Evolutionary conservation across 202 grass and related monocot species (phyloP).

Genomic region (Saccharum hybrid): DNA sequence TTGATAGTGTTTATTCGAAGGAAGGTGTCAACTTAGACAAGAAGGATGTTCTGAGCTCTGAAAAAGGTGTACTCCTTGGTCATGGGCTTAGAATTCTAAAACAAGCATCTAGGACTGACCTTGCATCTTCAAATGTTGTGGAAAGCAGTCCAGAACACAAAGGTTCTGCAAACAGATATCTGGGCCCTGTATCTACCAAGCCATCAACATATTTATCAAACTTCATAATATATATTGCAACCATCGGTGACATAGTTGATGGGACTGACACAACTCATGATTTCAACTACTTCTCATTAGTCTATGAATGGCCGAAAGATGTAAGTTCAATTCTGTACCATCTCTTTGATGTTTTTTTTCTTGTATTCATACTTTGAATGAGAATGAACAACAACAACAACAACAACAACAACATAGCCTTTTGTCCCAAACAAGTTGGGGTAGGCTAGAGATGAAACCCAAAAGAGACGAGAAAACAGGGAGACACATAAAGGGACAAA

Average conservation of each 20-base stretch:
- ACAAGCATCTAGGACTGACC: slow-evolving; percentile 61
- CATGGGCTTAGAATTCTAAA: slow-evolving; percentile 80
- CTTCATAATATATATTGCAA: slow-evolving; percentile 96
- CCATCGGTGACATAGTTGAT: slow-evolving; percentile 97
- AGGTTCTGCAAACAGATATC: slow-evolving; percentile 73
- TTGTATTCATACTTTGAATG: slow-evolving; percentile 22
- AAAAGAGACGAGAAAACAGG: no score
- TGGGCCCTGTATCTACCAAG: slow-evolving; percentile 74
- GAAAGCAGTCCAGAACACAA: slow-evolving; percentile 70
- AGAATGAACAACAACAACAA: no score
- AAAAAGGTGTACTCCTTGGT: slow-evolving; percentile 77
- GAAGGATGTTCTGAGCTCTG: slow-evolving; percentile 61
- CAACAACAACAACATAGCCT: no score
- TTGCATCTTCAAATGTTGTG: slow-evolving; percentile 48
- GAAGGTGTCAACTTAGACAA: slow-evolving; percentile 62
- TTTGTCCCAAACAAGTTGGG: no score
- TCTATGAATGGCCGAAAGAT: slow-evolving; percentile 95
- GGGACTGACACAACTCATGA: slow-evolving; percentile 97
- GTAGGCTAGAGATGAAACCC: no score
- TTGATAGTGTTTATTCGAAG: slow-evolving; percentile 62
- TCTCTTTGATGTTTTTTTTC: slow-evolving; percentile 8
- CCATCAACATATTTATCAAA: slow-evolving; percentile 89
- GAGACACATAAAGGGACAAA: no score
- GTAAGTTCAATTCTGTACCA: slow-evolving; percentile 56
- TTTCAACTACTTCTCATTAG: slow-evolving; percentile 98